Base-by-base conservation (phyloP, 169 alveolate species). In the Eimeria falciformis region DNA sequence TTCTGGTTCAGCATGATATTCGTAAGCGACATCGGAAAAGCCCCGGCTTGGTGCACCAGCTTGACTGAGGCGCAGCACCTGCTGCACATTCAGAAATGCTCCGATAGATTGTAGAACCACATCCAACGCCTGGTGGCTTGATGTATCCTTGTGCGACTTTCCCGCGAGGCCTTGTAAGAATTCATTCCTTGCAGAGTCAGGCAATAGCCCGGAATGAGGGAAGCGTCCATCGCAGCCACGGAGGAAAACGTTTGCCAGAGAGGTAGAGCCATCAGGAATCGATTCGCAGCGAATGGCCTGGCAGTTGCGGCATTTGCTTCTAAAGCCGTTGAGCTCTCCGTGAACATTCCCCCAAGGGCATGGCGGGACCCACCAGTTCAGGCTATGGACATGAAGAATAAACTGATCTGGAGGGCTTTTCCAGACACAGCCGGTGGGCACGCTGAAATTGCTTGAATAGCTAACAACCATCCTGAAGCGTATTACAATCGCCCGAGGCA, bases 291-390 rank as follows among this genome's bases (percentile, higher is more conserved):
- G 77, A 5, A 81, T 14, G 43, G 77, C 90, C 45, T 81, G 90
- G 21, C 90, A 81, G n/a, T 58, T 29, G 46, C 58, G 5, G 40
- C 90, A 81, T 1, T 5, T 5, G 29, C 87, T 65, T 11, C 53
- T 25, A 3, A 50, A 37, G 0, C 46, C 18, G 21, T n/a, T 3
- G 65, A 17, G 25, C 65, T 53, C 17, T 17, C 65, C 65, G 65
- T 53, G 17, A 6, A 21, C 12, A 18, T 23, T 68, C 18, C 27
- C 11, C 12, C 17, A 65, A 78, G 21, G 17, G 58, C 90, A 81
- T 1, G 90, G 33, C 21, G 90, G 90, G 73, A 81, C 77, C 90
- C 90, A 81, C 77, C 53, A 21, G 62, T 81, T 81, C 58, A 53
- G 37, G 53, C 90, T 81, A 37, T 81, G 90, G 58, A 81, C 90